Evolutionary conservation across 225 moss, liverwort and hornwort species (phyloP).

Genomic region (Ulota crispa): DNA sequence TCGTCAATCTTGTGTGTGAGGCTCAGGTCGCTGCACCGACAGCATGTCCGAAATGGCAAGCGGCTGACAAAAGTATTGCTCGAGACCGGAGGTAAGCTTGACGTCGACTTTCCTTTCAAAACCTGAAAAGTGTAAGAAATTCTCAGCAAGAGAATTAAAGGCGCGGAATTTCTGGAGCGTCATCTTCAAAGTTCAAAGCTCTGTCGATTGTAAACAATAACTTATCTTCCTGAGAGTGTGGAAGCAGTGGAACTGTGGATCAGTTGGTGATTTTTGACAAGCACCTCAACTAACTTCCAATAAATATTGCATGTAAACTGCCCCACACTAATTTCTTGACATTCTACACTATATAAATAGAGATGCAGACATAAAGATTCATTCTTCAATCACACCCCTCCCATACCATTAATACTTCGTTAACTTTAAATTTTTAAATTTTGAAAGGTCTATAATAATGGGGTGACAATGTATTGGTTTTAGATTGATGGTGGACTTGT

Average conservation of each 20-base stretch:
- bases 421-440: no score
- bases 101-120: neutral
- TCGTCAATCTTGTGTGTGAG: neutral
- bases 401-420: no score
- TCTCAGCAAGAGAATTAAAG: neutral
- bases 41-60: neutral
- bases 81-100: neutral
- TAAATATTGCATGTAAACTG: no score
- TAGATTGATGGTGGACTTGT: no score
- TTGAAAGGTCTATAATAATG: no score
- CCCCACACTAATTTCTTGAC: no score
- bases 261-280: no score
- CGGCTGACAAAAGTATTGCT: neutral
- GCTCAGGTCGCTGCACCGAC: neutral
- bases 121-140: neutral
- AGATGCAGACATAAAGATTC: no score
- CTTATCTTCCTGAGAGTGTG: neutral
- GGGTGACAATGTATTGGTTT: no score
- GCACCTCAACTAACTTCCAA: no score
- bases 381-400: no score
- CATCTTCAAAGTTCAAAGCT: slow-evolving; percentile 5
- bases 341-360: no score
- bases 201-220: neutral
- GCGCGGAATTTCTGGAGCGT: neutral
- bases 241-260: neutral